These are phyloP conservation scores for Schizothecium vesticola DNA, from an alignment of 495 filamentous ascomycete genomes.

Conservation along the genomic window DNA sequence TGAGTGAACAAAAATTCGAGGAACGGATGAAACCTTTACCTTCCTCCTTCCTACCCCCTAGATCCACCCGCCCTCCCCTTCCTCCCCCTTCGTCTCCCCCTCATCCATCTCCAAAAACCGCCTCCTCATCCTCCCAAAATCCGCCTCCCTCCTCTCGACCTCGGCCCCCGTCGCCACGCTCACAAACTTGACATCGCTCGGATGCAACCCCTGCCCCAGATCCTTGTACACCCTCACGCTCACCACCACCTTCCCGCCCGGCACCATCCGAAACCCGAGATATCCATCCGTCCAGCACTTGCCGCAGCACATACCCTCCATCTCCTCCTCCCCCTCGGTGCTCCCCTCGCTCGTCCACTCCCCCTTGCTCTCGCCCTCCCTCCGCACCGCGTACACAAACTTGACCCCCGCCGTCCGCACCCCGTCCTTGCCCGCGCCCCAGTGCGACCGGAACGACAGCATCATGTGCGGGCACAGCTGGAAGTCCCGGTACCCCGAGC, in stretches of 20 bases:
- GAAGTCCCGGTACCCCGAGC: conserved; percentile 18
- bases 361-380: neutral
- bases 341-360: conserved; percentile 18
- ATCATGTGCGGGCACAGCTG: conserved; percentile 21
- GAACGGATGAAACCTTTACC: no score
- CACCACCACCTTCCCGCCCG: conserved; percentile 19
- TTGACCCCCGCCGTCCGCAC: conserved; percentile 13
- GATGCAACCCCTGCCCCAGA: conserved; percentile 20
- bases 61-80: neutral
- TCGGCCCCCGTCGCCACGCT: conserved; percentile 11
- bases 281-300: conserved; percentile 23
- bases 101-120: conserved; percentile 7
- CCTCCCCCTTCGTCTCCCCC: neutral
- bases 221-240: conserved; percentile 22
- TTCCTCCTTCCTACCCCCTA: neutral
- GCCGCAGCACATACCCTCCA: conserved; percentile 10
- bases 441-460: conserved; percentile 16
- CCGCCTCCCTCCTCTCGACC: neutral
- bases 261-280: conserved; percentile 14
- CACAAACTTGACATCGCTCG: conserved; percentile 23
- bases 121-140: conserved; percentile 15
- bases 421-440: conserved; percentile 15
- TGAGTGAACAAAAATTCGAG: no score
- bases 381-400: neutral
- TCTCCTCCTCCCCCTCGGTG: neutral